Evolutionary conservation across 1,139 yeast species (phyloP).

Genomic region (Zygosaccharomyces pseudobailii): DNA sequence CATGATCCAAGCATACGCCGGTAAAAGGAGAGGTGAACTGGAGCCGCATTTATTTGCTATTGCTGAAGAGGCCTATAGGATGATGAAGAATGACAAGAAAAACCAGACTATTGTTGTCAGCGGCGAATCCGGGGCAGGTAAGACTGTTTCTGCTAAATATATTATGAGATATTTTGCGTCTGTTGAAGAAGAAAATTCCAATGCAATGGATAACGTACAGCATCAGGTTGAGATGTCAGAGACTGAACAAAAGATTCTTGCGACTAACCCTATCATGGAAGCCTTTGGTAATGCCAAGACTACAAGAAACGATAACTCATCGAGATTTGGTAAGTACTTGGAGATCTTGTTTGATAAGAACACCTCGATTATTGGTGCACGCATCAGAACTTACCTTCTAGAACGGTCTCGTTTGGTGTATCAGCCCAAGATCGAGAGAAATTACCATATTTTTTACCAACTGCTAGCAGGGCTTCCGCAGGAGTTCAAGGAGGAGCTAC

Average conservation of each 20-base stretch:
- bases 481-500: constrained; percentile 53
- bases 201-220: constrained; percentile 34
- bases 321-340: constrained; percentile 93
- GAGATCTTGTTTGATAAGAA: constrained; percentile 78
- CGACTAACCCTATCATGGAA: constrained; percentile 98
- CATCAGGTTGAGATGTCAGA: constrained; percentile 73
- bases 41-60: constrained; percentile 97
- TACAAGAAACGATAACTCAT: constrained; percentile 93
- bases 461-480: constrained; percentile 69
- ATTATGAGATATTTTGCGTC: constrained; percentile 97
- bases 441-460: constrained; percentile 94
- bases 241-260: constrained; percentile 90
- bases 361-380: constrained; percentile 85
- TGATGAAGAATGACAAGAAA: constrained; percentile 78
- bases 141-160: constrained; percentile 94
- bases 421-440: constrained; percentile 85
- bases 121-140: constrained; percentile 99
- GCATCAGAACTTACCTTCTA: constrained; percentile 84
- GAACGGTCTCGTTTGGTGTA: constrained; percentile 93
- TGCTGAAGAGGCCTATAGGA: constrained; percentile 96
- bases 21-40: constrained; percentile 85
- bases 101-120: constrained; percentile 96
- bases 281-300: constrained; percentile 99
- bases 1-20: constrained; percentile 90
- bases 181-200: constrained; percentile 51